Evolutionary conservation across 257 asterid species (phyloP).

Genomic region (Rubia yunnanensis): DNA sequence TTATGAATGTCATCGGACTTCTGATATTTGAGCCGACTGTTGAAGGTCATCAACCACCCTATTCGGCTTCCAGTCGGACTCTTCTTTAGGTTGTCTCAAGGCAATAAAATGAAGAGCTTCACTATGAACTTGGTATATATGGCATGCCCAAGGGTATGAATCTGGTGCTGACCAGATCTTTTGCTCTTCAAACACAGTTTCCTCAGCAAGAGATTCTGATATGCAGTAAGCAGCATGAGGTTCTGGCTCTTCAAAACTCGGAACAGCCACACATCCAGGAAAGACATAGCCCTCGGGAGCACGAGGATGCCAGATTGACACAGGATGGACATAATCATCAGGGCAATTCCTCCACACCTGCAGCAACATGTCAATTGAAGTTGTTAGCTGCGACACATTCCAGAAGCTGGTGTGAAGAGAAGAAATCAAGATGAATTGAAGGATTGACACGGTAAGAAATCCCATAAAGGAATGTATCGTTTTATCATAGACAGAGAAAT

Average conservation of each 20-base stretch:
- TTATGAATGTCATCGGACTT: neutral
- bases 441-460: neutral
- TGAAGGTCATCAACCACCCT: slow-evolving; percentile 49
- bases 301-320: slow-evolving; percentile 93
- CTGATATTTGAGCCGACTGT: slow-evolving; percentile 8
- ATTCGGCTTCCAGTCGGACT: slow-evolving; percentile 65
- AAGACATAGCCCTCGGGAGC: slow-evolving; percentile 86
- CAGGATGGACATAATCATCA: slow-evolving; percentile 60
- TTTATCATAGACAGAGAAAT: neutral
- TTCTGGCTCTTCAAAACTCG: slow-evolving; percentile 66
- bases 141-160: slow-evolving; percentile 94
- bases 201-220: slow-evolving; percentile 61
- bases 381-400: neutral
- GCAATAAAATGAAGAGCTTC: slow-evolving; percentile 93
- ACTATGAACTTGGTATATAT: slow-evolving; percentile 61
- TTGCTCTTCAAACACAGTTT: slow-evolving; percentile 69
- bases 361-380: slow-evolving; percentile 2
- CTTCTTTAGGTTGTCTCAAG: slow-evolving; percentile 75
- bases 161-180: slow-evolving; percentile 88
- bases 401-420: neutral
- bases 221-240: slow-evolving; percentile 51
- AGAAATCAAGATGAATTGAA: neutral
- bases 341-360: slow-evolving; percentile 93
- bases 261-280: slow-evolving; percentile 71
- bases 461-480: neutral